Conservation (phyloP, 2,329 filamentous ascomycete genomes). For the Ophiostoma perfectum region DNA sequence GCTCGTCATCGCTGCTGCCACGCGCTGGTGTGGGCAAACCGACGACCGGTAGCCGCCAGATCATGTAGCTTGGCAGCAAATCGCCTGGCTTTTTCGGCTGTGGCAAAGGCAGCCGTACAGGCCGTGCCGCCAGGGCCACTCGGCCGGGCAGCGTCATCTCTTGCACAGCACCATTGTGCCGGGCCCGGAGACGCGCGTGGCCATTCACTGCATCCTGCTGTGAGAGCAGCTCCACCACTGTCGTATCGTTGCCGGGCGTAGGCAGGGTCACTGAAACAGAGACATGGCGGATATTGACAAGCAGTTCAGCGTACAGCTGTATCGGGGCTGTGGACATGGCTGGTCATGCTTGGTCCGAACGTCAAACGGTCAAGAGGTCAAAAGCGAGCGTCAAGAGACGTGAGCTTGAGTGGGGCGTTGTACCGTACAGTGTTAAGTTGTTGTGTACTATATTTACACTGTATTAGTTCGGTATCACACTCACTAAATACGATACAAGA, state of each 20-base stretch:
- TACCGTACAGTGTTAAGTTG: no score
- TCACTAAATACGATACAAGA: no score
- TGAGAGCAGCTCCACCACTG: conserved; percentile 40
- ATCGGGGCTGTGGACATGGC: conserved; percentile 12
- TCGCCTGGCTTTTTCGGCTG: conserved; percentile 21
- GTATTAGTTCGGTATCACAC: no score
- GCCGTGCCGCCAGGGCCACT: conserved; percentile 35
- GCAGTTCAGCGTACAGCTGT: conserved; percentile 57
- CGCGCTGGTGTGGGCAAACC: neutral
- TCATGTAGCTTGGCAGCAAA: conserved; percentile 28
- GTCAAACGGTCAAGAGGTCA: neutral
- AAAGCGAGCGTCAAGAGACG: neutral
- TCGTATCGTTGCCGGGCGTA: conserved; percentile 40
- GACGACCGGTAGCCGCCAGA: conserved; percentile 49
- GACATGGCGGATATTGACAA: conserved; percentile 59
- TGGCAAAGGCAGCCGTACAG: conserved; percentile 30
- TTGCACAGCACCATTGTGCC: conserved; percentile 39
- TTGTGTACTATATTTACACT: no score
- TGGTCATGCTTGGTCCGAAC: neutral
- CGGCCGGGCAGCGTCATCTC: conserved; percentile 41
- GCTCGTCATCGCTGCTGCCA: conserved; percentile 26
- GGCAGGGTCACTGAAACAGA: conserved; percentile 52
- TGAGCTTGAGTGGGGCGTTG: neutral
- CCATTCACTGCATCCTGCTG: conserved; percentile 34
- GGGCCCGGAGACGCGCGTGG: conserved; percentile 37